These are phyloP conservation scores for Ceratocystis huliohia DNA, from an alignment of 2,329 filamentous ascomycete genomes.

Conservation along the genomic window DNA sequence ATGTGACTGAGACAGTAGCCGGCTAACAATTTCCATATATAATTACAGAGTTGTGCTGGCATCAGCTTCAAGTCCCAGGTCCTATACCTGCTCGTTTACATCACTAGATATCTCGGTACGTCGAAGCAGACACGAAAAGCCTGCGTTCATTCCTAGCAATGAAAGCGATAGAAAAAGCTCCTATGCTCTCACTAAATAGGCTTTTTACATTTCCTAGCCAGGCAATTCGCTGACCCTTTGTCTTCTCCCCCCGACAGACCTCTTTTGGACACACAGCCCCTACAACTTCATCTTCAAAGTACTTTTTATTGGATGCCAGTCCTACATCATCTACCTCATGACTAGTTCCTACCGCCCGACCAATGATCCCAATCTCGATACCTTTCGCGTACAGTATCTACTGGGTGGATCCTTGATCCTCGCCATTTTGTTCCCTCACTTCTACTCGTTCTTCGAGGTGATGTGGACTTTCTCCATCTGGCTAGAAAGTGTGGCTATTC, in stretches of 20 bases:
- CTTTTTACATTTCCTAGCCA: background rate
- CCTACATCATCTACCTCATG: conserved; percentile 97
- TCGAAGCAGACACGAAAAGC: background rate
- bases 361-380: conserved; percentile 92
- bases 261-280: conserved; percentile 69
- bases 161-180: background rate
- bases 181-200: background rate
- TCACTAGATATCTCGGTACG: conserved; percentile 78
- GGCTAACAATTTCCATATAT: background rate
- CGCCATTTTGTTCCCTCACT: conserved; percentile 71
- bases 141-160: background rate
- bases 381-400: conserved; percentile 92
- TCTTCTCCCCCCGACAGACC: conserved; percentile 40
- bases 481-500: conserved; percentile 91
- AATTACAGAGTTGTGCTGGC: conserved; percentile 72
- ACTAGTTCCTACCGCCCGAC: conserved; percentile 94
- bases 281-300: conserved; percentile 97
- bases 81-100: conserved; percentile 85
- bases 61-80: conserved; percentile 99
- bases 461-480: conserved; percentile 97
- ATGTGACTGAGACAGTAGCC: background rate
- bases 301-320: conserved; percentile 78
- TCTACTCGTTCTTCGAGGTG: conserved; percentile 73
- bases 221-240: conserved; percentile 2
- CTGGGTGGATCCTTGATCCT: conserved; percentile 67